Evolutionary conservation across 768 basidiomycete genomes (phyloP).

Genomic region (Pulveroboletus sp.): DNA sequence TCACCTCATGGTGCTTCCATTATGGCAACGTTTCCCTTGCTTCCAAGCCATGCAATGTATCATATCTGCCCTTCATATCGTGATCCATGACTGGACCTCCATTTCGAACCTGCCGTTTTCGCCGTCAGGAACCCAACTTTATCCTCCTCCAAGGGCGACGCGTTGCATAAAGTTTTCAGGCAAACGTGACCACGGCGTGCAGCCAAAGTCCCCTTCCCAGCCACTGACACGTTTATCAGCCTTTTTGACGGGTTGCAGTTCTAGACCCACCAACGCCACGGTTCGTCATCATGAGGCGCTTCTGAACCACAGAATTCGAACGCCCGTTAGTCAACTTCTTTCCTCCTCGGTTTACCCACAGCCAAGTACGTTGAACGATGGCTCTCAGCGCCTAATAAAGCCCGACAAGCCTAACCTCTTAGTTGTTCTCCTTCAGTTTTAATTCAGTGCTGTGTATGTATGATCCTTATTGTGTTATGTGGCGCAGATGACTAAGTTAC

Average conservation of each 20-base stretch:
- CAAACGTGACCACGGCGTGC: neutral
- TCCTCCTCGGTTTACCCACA: conserved; percentile 19
- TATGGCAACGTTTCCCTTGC: conserved; percentile 14
- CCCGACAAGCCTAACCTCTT: neutral
- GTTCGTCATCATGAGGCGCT: neutral
- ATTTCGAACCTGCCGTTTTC: conserved; percentile 11
- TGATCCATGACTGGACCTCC: conserved; percentile 8
- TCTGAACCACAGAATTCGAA: conserved; percentile 9
- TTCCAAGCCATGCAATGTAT: neutral
- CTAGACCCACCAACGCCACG: neutral
- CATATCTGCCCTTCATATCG: conserved; percentile 1
- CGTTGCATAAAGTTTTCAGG: neutral
- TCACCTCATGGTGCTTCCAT: conserved; percentile 24
- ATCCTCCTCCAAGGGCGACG: neutral
- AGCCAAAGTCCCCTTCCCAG: neutral
- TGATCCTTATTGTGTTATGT: neutral
- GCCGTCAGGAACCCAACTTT: conserved; percentile 8
- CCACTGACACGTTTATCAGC: neutral
- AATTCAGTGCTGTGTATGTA: conserved; percentile 1
- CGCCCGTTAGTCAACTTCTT: neutral
- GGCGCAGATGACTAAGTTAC: neutral
- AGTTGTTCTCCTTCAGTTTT: neutral
- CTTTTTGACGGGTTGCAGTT: conserved; percentile 3
- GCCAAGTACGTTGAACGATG: neutral
- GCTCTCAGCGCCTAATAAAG: no score